phyloP scores from a whole-genome alignment of 345 rosid genomes.

The Euphorbia pulcherrima region DNA sequence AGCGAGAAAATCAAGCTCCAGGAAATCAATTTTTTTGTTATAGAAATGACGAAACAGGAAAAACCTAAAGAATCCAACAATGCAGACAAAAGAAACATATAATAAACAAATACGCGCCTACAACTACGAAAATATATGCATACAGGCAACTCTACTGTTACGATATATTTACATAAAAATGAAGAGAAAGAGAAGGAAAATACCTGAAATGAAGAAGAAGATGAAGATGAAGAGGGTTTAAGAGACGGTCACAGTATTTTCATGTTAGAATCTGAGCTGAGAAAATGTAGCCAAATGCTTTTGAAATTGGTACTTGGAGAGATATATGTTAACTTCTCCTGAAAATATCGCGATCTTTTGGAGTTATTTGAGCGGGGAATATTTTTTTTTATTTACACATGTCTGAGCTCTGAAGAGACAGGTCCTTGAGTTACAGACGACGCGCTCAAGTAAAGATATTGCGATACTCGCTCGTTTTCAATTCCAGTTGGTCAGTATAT shows the following conservation, averaged over 20 bases:
- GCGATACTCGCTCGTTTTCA: not conserved
- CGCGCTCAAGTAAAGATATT: not conserved
- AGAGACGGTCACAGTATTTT: slow-evolving; percentile 7
- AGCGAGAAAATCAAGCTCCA: not conserved
- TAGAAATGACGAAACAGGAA: not conserved
- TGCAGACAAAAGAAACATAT: not conserved
- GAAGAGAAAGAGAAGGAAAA: no score
- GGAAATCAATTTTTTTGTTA: no score
- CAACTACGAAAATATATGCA: no score
- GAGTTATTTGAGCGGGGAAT: not conserved
- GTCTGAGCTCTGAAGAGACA: not conserved
- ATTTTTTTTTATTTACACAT: not conserved
- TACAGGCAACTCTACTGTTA: not conserved
- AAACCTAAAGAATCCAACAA: not conserved
- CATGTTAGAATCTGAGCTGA: not conserved
- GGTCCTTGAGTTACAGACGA: not conserved
- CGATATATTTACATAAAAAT: not conserved
- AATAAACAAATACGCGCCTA: not conserved
- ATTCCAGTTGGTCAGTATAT: no score
- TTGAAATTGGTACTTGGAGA: not conserved
- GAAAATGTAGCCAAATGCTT: not conserved
- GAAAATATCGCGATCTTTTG: not conserved
- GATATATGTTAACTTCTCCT: not conserved
- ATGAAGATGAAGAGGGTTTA: not conserved
- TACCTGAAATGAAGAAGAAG: slow-evolving; percentile 12